Evolutionary conservation across 2,329 filamentous ascomycete species (phyloP).

Genomic region (Aspergillus sp.): DNA sequence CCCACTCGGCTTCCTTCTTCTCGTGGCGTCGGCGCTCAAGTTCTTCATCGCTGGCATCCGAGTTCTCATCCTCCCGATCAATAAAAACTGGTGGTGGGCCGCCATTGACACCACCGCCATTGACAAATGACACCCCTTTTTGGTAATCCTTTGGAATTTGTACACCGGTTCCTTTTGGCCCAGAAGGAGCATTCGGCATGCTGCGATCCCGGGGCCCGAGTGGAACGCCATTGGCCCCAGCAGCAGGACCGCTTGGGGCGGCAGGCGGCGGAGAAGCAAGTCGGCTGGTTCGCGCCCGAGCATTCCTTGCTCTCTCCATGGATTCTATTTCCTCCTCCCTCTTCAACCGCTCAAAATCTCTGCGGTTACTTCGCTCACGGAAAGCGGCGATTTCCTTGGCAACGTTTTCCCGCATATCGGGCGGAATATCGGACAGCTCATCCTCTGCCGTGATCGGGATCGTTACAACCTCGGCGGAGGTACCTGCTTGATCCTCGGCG

Average conservation of each 20-base stretch:
- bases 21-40: conserved; percentile 62
- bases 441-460: conserved; percentile 83
- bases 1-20: conserved; percentile 64
- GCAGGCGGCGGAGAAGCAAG: conserved; percentile 61
- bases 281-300: conserved; percentile 52
- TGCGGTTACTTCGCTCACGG: conserved; percentile 76
- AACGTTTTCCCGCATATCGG: conserved; percentile 91
- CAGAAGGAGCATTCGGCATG: conserved; percentile 65
- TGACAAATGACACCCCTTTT: conserved; percentile 73
- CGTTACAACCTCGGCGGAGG: conserved; percentile 72
- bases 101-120: conserved; percentile 60
- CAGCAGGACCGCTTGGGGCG: conserved; percentile 53
- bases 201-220: conserved; percentile 60
- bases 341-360: conserved; percentile 78
- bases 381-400: conserved; percentile 91
- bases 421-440: conserved; percentile 87
- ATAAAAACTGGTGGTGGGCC: conserved; percentile 38
- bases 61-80: conserved; percentile 72
- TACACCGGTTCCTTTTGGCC: conserved; percentile 52
- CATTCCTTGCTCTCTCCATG: conserved; percentile 66
- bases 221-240: conserved; percentile 64
- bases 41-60: conserved; percentile 78
- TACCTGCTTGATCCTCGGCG: conserved; percentile 45
- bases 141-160: conserved; percentile 64
- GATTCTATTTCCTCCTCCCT: conserved; percentile 90